These are phyloP conservation scores for Kluyveromyces nonfermentans DNA, from an alignment of 805 yeast species.

Conservation along the genomic window DNA sequence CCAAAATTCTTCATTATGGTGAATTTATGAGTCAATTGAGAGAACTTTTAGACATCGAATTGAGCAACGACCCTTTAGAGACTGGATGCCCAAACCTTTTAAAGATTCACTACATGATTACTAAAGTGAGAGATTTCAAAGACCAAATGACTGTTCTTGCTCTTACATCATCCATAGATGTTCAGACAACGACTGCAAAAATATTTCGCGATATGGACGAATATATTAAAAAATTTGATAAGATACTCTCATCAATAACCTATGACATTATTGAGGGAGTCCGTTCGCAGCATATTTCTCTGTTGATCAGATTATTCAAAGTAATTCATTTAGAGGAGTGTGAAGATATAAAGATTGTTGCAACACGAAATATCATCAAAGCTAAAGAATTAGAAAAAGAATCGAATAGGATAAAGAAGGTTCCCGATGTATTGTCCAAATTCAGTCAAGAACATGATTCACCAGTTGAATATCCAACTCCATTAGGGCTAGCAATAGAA, in stretches of 20 bases:
- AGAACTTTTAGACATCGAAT: slow-evolving; percentile 40
- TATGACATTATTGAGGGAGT: slow-evolving; percentile 63
- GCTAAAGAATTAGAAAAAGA: slow-evolving; percentile 26
- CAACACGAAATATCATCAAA: slow-evolving; percentile 26
- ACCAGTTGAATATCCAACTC: slow-evolving; percentile 22
- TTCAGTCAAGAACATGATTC: slow-evolving; percentile 11
- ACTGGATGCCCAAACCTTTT: slow-evolving; percentile 48
- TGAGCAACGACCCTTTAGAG: slow-evolving; percentile 19
- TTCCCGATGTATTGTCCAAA: slow-evolving; percentile 16
- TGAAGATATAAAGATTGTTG: slow-evolving; percentile 54
- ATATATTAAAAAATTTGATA: slow-evolving; percentile 51
- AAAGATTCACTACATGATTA: slow-evolving; percentile 59
- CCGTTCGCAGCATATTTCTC: slow-evolving; percentile 54
- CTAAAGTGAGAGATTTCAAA: slow-evolving; percentile 63
- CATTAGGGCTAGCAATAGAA: slow-evolving; percentile 29
- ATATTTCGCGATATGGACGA: slow-evolving; percentile 23
- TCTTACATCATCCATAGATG: slow-evolving; percentile 47
- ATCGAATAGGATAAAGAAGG: slow-evolving; percentile 20
- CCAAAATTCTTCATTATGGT: slow-evolving; percentile 50
- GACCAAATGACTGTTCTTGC: slow-evolving; percentile 64
- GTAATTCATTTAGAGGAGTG: slow-evolving; percentile 72
- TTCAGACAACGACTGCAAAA: slow-evolving; percentile 52
- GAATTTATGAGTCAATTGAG: slow-evolving; percentile 42
- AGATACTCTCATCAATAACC: slow-evolving; percentile 53
- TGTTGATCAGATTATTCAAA: slow-evolving; percentile 64